These are phyloP conservation scores for Murraya koenigii DNA, from an alignment of 345 rosid genomes.

Conservation along the genomic window DNA sequence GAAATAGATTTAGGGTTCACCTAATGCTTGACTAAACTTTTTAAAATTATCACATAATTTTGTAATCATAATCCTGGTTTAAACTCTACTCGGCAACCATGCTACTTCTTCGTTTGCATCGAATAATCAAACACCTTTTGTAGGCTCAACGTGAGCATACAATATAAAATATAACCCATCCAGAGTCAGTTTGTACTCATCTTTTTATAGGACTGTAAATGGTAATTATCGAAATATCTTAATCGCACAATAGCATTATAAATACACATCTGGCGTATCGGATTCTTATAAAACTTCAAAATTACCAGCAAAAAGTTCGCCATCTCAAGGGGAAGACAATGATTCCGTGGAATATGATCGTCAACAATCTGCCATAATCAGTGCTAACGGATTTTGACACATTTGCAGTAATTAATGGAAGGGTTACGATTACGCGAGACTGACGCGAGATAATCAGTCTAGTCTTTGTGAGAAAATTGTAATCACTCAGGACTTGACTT, in stretches of 20 bases:
- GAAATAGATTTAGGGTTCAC: background rate
- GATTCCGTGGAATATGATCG: background rate
- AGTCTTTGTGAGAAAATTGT: background rate
- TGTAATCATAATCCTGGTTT: too few relatives aligned
- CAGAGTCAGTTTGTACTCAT: too few relatives aligned
- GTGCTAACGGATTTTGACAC: background rate
- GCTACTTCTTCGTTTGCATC: too few relatives aligned
- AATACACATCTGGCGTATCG: too few relatives aligned
- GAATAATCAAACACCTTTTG: too few relatives aligned
- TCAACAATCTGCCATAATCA: background rate
- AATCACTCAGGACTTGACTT: background rate
- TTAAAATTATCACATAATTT: background rate
- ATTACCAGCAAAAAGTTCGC: background rate
- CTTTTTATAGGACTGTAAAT: too few relatives aligned
- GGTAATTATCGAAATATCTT: too few relatives aligned
- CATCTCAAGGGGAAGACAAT: background rate
- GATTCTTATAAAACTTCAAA: too few relatives aligned
- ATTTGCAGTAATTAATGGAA: background rate
- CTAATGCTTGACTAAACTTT: conserved; percentile 5
- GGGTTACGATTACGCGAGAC: background rate
- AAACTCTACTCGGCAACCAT: too few relatives aligned
- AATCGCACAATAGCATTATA: too few relatives aligned
- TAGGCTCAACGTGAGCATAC: too few relatives aligned
- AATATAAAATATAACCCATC: too few relatives aligned
- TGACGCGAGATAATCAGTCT: background rate